Conservation (phyloP, 2,329 filamentous ascomycete species). For the Fusarium agapanthi region DNA sequence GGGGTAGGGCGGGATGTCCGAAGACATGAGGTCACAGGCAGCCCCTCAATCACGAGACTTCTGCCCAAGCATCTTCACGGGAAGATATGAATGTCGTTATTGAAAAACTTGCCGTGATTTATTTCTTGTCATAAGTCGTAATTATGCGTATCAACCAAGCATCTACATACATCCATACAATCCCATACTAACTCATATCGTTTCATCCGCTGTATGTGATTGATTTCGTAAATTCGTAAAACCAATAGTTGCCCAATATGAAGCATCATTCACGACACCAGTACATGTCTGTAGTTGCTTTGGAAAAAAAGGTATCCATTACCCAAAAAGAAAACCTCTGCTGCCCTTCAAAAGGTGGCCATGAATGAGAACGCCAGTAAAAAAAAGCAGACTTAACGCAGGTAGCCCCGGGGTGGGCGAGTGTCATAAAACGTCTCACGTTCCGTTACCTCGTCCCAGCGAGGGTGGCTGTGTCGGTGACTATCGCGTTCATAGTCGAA, state of each 20-base stretch:
- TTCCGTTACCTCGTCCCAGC: slow-evolving; percentile 71
- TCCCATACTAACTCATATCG: background rate
- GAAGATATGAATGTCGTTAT: background rate
- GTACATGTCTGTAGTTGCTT: slow-evolving; percentile 27
- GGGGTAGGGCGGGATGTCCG: background rate
- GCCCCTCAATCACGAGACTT: background rate
- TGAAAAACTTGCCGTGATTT: slow-evolving; percentile 1
- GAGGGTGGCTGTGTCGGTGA: slow-evolving; percentile 48
- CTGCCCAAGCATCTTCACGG: background rate
- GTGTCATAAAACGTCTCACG: slow-evolving; percentile 73
- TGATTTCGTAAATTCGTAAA: slow-evolving; percentile 36
- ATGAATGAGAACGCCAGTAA: slow-evolving; percentile 28
- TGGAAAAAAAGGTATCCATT: slow-evolving; percentile 15
- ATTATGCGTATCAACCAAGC: slow-evolving; percentile 24
- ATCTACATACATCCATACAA: slow-evolving; percentile 34
- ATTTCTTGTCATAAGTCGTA: slow-evolving; percentile 36
- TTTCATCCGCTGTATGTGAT: slow-evolving; percentile 31
- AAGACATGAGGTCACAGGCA: slow-evolving; percentile 25
- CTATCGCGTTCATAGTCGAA: slow-evolving; percentile 59
- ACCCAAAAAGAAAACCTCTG: slow-evolving; percentile 8
- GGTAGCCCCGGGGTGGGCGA: slow-evolving; percentile 43
- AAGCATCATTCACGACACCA: slow-evolving; percentile 12
- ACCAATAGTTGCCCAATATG: slow-evolving; percentile 21
- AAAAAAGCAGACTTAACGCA: slow-evolving; percentile 36
- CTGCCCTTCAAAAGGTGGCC: slow-evolving; percentile 11